Evolutionary conservation across 495 filamentous ascomycete species (phyloP), one percentile per base, ranked within the genome.

Genomic region (Aspergillus nidulans): DNA sequence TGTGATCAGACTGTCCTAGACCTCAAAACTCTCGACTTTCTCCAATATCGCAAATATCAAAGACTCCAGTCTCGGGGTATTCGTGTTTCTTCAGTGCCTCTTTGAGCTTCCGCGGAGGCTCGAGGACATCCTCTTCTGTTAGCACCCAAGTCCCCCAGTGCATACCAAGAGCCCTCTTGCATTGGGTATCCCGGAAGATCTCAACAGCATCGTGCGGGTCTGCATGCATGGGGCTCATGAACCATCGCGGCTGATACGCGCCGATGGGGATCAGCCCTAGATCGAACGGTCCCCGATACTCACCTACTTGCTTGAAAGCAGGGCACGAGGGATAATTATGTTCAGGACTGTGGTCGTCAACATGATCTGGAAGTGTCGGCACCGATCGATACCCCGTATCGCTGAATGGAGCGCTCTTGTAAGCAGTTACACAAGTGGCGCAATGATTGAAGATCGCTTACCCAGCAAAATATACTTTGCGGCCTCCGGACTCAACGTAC

Each of bases 61-160:
- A 97, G 4, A 92, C 78, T 0, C 92, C 92, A 32, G 77, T 80
- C 69, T 94, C 88, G 0, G 81, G 72, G 5, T 96, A 55, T 6
- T 81, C 85, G 55, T 83, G 85, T 56, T 72, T 77, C 64, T 73
- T 82, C 63, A 97, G 65, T n/a, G 94, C 92, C 62, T 86, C 72
- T 65, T 79, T 87, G 55, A 97, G 70, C 68, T 89, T 70, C 70
- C 69, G 69, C 4, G 92, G 91, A 18, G 92, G 92, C 71, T 96
- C 90, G 44, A 92, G 70, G 12, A 94, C 84, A 60, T 90, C 87
- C 69, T 97, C 92, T 55, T 83, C 80, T 0, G 92, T 96, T 57
- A 97, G 67, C 7, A 90, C 86, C 91, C 92, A 97, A 0, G 91
- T 91, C 21, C 84, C 92, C 92, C 92, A 97, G 63, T 97, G 92